Evolutionary conservation across 345 rosid genomes (phyloP).

Genomic region (Raphanus raphanistrum): DNA sequence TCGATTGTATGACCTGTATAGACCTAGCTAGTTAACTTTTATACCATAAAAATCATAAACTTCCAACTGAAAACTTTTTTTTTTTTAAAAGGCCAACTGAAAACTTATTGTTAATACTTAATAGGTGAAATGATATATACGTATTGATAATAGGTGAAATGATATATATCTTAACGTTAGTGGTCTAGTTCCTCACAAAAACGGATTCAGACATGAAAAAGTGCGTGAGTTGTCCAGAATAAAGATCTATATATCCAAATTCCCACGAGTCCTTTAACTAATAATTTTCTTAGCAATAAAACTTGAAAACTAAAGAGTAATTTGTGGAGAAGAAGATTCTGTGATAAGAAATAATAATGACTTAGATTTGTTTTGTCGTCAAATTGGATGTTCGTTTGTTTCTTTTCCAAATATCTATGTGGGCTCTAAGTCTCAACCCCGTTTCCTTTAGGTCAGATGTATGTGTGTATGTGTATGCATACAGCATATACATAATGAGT

Average conservation of each 20-base stretch:
- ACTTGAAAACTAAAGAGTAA: not conserved
- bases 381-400: constrained; percentile 31
- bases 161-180: not conserved
- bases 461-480: not conserved
- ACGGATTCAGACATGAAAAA: not conserved
- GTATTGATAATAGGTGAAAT: no score
- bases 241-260: not conserved
- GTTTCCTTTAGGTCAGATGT: constrained; percentile 32
- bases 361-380: constrained; percentile 33
- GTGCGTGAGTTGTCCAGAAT: not conserved
- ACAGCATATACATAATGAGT: constrained; percentile 3
- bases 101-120: no score
- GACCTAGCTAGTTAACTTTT: not conserved
- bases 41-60: not conserved
- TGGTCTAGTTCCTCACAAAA: not conserved
- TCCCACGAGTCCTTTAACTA: not conserved
- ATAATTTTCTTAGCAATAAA: not conserved
- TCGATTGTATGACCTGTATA: not conserved
- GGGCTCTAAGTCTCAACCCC: constrained; percentile 34
- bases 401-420: constrained; percentile 32
- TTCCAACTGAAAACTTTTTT: not conserved
- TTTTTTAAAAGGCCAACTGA: no score
- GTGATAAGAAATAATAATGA: constrained; percentile 32
- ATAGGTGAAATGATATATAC: no score
- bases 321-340: constrained; percentile 15